Conservation (phyloP, 305 asterid genomes). For the Ruellia speciosa region DNA sequence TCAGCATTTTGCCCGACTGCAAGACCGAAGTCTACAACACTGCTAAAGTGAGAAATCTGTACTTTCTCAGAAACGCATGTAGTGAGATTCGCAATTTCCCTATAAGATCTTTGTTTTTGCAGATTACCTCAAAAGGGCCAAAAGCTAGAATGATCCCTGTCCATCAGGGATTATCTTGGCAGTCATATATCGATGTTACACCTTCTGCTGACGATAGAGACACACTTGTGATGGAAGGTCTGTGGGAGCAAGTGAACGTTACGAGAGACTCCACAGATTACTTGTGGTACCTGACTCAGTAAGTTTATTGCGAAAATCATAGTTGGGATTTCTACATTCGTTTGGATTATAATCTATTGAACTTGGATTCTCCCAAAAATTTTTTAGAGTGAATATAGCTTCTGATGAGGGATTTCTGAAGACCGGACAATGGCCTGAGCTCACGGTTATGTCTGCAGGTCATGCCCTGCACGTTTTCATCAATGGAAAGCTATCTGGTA, state of each 20-base stretch:
- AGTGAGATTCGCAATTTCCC: not conserved
- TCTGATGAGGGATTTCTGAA: slow-evolving; percentile 54
- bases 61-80: not conserved
- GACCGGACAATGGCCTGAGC: slow-evolving; percentile 42
- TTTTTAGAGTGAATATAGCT: slow-evolving; percentile 49
- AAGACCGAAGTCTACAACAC: slow-evolving; percentile 76
- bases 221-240: slow-evolving; percentile 32
- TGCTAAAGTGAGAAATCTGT: slow-evolving; percentile 49
- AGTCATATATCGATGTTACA: slow-evolving; percentile 53
- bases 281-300: slow-evolving; percentile 78
- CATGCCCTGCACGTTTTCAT: slow-evolving; percentile 66
- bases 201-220: slow-evolving; percentile 54
- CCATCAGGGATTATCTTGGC: slow-evolving; percentile 42
- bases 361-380: not conserved
- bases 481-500: slow-evolving; percentile 62
- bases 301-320: slow-evolving; percentile 23
- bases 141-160: slow-evolving; percentile 43
- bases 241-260: slow-evolving; percentile 58
- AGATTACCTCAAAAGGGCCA: slow-evolving; percentile 45
- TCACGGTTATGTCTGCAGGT: slow-evolving; percentile 76
- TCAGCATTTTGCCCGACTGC: slow-evolving; percentile 90
- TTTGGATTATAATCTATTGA: not conserved
- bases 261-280: slow-evolving; percentile 72
- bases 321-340: not conserved
- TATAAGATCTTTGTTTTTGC: slow-evolving; percentile 12